A percentile compares a stretch with the other conserved stretches of the same genome.
Conservation (phyloP, 2,329 filamentous ascomycete genomes). For the Cladosporium phlei region DNA sequence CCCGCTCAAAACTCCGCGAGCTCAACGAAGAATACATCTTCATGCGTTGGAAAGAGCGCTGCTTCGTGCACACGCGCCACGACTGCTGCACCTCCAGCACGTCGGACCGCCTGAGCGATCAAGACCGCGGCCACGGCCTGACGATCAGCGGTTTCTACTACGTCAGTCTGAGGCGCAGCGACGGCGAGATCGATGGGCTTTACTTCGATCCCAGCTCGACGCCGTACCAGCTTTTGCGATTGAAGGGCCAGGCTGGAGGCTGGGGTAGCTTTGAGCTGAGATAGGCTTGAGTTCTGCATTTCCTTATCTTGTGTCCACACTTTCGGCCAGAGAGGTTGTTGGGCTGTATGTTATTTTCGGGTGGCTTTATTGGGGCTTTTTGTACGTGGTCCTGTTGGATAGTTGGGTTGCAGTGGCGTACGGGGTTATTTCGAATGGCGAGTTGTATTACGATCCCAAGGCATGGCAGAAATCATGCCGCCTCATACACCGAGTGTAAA, state of each 20-base stretch:
- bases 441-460: not conserved
- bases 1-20: slow-evolving; percentile 33
- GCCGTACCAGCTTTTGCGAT: slow-evolving; percentile 49
- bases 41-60: slow-evolving; percentile 54
- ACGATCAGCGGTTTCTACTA: slow-evolving; percentile 55
- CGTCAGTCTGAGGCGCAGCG: slow-evolving; percentile 43
- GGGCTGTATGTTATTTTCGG: not conserved
- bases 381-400: not conserved
- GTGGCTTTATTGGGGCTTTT: too few species aligned
- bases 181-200: slow-evolving; percentile 47
- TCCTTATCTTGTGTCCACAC: too few species aligned
- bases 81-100: slow-evolving; percentile 21
- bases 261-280: slow-evolving; percentile 38
- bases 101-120: slow-evolving; percentile 23
- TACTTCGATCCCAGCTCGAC: slow-evolving; percentile 53
- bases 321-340: too few species aligned
- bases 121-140: slow-evolving; percentile 39
- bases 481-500: too few species aligned
- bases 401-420: not conserved
- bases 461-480: too few species aligned
- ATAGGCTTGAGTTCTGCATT: too few species aligned
- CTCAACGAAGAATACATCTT: slow-evolving; percentile 48
- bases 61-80: slow-evolving; percentile 38
- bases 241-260: slow-evolving; percentile 36
- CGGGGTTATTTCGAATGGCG: not conserved